A percentile compares a stretch with the other conserved stretches of the same genome.
Evolutionary conservation across 2,329 filamentous ascomycete species (phyloP).

Genomic region (Cryphonectria nitschkei): DNA sequence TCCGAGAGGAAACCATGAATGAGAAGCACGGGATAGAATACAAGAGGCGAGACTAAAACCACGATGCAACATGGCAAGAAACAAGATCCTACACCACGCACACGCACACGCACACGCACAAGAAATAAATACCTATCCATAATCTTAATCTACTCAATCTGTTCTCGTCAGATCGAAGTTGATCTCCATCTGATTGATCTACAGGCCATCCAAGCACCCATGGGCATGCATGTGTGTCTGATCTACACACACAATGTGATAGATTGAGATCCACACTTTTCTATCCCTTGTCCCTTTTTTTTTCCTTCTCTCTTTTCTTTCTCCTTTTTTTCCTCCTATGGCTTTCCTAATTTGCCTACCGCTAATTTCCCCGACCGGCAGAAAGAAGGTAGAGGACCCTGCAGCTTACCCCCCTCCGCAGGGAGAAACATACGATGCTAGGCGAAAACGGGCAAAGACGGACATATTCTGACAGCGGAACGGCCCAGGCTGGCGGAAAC

Average conservation of each 20-base stretch:
- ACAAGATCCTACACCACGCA: no score
- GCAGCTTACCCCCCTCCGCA: neutral
- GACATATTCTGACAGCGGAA: slow-evolving; percentile 1
- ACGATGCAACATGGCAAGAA: no score
- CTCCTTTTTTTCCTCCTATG: no score
- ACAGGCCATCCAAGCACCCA: neutral
- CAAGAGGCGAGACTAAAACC: no score
- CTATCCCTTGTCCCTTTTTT: neutral
- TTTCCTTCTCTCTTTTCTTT: no score
- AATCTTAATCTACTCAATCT: neutral
- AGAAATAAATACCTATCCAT: neutral
- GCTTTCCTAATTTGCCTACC: neutral
- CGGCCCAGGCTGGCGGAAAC: slow-evolving; percentile 1
- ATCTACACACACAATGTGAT: neutral
- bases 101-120: neutral
- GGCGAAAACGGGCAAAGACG: neutral
- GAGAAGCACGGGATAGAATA: no score
- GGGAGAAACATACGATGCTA: neutral
- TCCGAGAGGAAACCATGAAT: no score
- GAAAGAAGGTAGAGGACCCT: neutral
- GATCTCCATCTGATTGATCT: neutral
- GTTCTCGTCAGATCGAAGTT: no score
- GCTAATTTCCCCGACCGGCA: neutral
- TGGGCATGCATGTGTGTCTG: neutral
- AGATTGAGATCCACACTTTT: neutral